These are phyloP conservation scores for Ceratocystiopsis sp. DNA, from an alignment of 2,329 filamentous ascomycete species.

Conservation along the genomic window DNA sequence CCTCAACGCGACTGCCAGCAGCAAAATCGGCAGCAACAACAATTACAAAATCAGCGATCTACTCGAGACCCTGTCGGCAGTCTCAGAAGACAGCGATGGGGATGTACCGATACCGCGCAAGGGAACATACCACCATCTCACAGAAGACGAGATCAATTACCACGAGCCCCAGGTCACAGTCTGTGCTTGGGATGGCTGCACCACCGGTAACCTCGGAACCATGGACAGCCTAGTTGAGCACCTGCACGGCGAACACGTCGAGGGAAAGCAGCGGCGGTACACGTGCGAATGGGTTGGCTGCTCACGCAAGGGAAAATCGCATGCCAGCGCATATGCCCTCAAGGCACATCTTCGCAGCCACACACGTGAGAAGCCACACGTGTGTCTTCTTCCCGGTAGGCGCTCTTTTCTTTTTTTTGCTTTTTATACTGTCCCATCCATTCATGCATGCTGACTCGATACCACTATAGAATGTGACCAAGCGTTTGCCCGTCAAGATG, in stretches of 20 bases:
- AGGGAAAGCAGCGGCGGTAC: constrained; percentile 86
- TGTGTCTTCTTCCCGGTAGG: constrained; percentile 82
- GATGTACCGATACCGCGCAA: constrained; percentile 39
- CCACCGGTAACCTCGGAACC: constrained; percentile 52
- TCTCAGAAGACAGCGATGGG: constrained; percentile 82
- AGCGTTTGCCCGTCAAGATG: constrained; percentile 89
- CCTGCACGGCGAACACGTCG: constrained; percentile 86
- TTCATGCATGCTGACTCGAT: no score
- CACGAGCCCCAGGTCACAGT: constrained; percentile 61
- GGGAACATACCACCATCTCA: constrained; percentile 20
- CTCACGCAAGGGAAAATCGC: constrained; percentile 68
- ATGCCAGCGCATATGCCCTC: constrained; percentile 88
- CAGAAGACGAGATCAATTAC: constrained; percentile 65
- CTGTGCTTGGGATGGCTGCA: constrained; percentile 64
- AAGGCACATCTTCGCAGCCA: constrained; percentile 97
- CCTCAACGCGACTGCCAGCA: not conserved
- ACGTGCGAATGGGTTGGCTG: constrained; percentile 97
- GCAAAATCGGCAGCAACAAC: not conserved
- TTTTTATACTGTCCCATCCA: not conserved
- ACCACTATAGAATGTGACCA: constrained; percentile 68
- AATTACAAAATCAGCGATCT: constrained; percentile 26
- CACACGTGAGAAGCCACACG: constrained; percentile 95
- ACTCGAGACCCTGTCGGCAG: constrained; percentile 44
- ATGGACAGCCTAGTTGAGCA: constrained; percentile 73
- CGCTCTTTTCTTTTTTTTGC: not conserved